Base-by-base conservation (phyloP, 805 yeast species). In the Isabelozyma gotoi region DNA sequence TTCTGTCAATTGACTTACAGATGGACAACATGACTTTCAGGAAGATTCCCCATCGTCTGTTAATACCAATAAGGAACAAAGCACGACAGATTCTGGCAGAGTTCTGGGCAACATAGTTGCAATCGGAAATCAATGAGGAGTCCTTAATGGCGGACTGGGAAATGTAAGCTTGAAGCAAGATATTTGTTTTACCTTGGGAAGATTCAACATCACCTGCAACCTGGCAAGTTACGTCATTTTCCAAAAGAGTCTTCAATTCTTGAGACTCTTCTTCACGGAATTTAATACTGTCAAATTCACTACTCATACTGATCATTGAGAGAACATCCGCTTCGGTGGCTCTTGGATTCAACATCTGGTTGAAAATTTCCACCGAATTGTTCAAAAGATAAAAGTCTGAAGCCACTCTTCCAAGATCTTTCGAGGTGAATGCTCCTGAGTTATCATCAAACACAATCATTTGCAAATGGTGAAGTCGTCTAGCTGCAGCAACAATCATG, bases 1-100 rank as follows among this genome's bases (percentile, higher is more conserved):
- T 75, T 51, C 77, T 80, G 48, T 90, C 96, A 46, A 95, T 82
- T 1, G 96, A 81, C 52, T 90, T 88, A 62, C 97, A 92, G 16
- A 94, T 72, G 6, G 88, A 77, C 20, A 94, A 67, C 78, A 91
- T 77, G 5, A 85, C 77, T 43, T 82, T 79, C 39, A 94, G 76
- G 48, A 90, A 82, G 5, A 68, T 62, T 1, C 98, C 97, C 99
- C 99, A 94, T 45, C 95, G 73, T 52, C 99, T 74, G 56, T 88
- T 87, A 29, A 94, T 70, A 31, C 96, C 95, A 48, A 94, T 82
- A 48, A 91, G 67, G 53, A 94, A 90, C 39, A 95, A 71, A 0
- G 99, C 97, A 19, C 98, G 79, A 51, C 96, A 81, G 27, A 94
- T 92, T 71, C 99, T 82, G 1, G 92, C 89, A 3, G 97, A 79